Evolutionary conservation across 257 asterid species (phyloP).

Genomic region (Capsicum pubescens): DNA sequence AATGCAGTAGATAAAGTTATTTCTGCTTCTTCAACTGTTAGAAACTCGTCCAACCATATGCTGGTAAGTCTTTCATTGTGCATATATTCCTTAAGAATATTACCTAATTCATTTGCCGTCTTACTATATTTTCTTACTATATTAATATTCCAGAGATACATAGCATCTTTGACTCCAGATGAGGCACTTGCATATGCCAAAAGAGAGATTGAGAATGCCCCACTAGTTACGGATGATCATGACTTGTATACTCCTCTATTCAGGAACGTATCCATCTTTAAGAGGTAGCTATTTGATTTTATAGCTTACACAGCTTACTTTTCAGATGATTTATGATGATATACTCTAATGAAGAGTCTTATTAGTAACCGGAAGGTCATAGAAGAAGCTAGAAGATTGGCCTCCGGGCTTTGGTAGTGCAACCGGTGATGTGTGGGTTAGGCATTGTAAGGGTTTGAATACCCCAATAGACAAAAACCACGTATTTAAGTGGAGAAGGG

Average conservation of each 20-base stretch:
- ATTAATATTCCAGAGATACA: slow-evolving; percentile 48
- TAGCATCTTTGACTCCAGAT: slow-evolving; percentile 62
- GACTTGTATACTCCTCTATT: slow-evolving; percentile 77
- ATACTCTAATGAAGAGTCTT: not conserved
- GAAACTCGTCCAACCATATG: slow-evolving; percentile 40
- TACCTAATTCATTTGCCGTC: not conserved
- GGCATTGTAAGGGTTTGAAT: too few relatives aligned
- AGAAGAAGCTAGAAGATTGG: not conserved
- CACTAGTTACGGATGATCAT: slow-evolving; percentile 58
- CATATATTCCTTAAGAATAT: slow-evolving; percentile 14
- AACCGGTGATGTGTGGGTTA: too few relatives aligned
- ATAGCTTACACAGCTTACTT: not conserved
- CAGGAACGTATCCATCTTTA: slow-evolving; percentile 70
- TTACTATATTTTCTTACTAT: slow-evolving; percentile 30
- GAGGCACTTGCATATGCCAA: slow-evolving; percentile 80
- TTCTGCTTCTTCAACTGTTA: slow-evolving; percentile 31
- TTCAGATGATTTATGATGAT: not conserved
- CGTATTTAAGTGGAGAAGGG: too few relatives aligned
- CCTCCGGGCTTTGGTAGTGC: too few relatives aligned
- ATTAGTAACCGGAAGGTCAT: not conserved
- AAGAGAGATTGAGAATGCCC: slow-evolving; percentile 71
- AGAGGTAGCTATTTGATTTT: slow-evolving; percentile 72
- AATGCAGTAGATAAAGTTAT: slow-evolving; percentile 41
- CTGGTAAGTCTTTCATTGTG: slow-evolving; percentile 46
- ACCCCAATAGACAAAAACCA: too few relatives aligned